Evolutionary conservation across 2,329 filamentous ascomycete genomes (phyloP).

Genomic region (Fusarium camptoceras): DNA sequence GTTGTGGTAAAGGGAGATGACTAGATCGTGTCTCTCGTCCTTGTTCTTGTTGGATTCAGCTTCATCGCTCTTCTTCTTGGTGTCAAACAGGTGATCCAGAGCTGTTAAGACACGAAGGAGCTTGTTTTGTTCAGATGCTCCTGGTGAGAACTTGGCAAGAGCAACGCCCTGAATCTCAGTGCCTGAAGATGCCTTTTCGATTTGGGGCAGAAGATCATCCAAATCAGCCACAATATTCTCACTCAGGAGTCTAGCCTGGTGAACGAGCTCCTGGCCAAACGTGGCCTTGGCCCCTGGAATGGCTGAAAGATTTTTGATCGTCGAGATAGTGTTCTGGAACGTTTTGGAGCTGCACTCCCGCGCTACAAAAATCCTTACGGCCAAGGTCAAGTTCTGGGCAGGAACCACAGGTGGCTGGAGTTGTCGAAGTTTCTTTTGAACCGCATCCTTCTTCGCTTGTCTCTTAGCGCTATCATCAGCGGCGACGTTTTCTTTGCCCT

Average conservation of each 20-base stretch:
- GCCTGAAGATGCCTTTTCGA: constrained; percentile 85
- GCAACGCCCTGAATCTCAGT: constrained; percentile 97
- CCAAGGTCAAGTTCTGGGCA: constrained; percentile 87
- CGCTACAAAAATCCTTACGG: constrained; percentile 96
- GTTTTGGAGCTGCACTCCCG: constrained; percentile 97
- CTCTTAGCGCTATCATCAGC: constrained; percentile 46
- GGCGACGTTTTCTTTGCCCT: constrained; percentile 43
- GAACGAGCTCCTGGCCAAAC: constrained; percentile 93
- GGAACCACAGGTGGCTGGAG: constrained; percentile 87
- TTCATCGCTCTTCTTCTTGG: constrained; percentile 72
- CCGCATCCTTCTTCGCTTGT: constrained; percentile 55
- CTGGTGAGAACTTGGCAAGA: constrained; percentile 93
- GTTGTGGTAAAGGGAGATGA: constrained; percentile 90
- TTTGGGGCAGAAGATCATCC: constrained; percentile 85
- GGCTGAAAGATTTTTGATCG: constrained; percentile 97
- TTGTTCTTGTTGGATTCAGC: constrained; percentile 64
- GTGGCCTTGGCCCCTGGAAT: constrained; percentile 90
- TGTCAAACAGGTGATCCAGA: constrained; percentile 94
- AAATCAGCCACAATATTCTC: constrained; percentile 87
- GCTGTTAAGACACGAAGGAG: constrained; percentile 91
- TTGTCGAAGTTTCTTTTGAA: constrained; percentile 65
- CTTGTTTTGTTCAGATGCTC: constrained; percentile 96
- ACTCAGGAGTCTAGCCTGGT: constrained; percentile 86
- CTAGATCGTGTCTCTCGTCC: constrained; percentile 81
- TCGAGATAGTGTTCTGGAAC: constrained; percentile 95